Base-by-base conservation (phyloP, 176 grass and related monocot species). In the Pontederia crassipes region DNA sequence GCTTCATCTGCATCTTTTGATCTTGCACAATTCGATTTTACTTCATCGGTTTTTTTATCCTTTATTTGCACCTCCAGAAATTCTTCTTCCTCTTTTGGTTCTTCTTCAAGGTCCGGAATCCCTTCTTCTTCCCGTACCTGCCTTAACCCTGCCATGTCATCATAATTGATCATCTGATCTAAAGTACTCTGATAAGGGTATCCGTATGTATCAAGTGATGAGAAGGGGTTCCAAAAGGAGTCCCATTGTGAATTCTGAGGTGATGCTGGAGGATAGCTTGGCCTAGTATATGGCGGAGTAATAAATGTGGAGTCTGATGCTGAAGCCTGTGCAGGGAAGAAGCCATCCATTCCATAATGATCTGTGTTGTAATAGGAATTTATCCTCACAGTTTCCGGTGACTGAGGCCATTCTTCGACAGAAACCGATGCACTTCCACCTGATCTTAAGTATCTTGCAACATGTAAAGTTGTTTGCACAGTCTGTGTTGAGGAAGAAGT, bases 101-200 rank as follows among this genome's bases (percentile, higher is more conserved):
- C 93, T 56, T 92, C 88, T 79, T 98, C 93, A 12, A 98, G 81
- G 73, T 98, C 93, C 12, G 93, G 93, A 77, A 98, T 98, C 18
- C 88, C 93, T 85, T 98, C 92, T 78, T 96, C 81, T 74, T 98
- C 88, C 65, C 88, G 81, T 58, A 98, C 93, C 65, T 48, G 77
- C 63, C 89, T 85, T 50, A 98, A 74, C 49, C 79, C 57, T 10
- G 84, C 87, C 56, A 92, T 74, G 59, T 98, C 93, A 83, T 98
- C 93, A 11, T 98, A 84, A 45, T 71, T 85, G 17, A 79, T 73
- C 24, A 79, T 65, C 75, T 75, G 77, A 51, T 88, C 79, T 63
- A 82, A 78, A 77, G 67, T 67, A 48, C 52, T 79, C 71, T 61
- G 74, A 68, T 75, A 80, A 9, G 75, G 71, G 71, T 17, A 86